Evolutionary conservation across 2,329 filamentous ascomycete genomes (phyloP).

Genomic region (Sclerotinia glacialis): DNA sequence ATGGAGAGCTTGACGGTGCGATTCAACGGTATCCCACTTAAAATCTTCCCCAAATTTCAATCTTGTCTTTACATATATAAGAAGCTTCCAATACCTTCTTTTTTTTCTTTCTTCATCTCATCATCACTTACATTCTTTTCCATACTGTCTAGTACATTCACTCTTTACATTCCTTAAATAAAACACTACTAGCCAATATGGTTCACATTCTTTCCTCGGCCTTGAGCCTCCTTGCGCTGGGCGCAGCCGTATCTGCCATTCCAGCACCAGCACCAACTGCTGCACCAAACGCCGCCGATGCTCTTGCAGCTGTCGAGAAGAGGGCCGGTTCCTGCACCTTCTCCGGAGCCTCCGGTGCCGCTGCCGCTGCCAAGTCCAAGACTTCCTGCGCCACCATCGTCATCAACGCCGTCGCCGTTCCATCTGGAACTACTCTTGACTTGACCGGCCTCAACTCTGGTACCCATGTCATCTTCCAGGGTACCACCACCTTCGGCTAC

Average conservation of each 20-base stretch:
- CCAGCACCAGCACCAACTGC: slow-evolving; percentile 31
- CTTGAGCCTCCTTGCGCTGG: slow-evolving; percentile 27
- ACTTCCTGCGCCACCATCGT: slow-evolving; percentile 53
- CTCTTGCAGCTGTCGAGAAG: slow-evolving; percentile 20
- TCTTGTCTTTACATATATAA: slow-evolving; percentile 7
- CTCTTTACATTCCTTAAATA: slow-evolving; percentile 13
- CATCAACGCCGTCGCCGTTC: slow-evolving; percentile 53
- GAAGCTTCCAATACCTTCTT: neutral
- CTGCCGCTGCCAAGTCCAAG: slow-evolving; percentile 49
- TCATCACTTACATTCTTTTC: slow-evolving; percentile 13
- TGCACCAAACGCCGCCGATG: slow-evolving; percentile 28
- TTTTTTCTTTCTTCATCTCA: slow-evolving; percentile 11
- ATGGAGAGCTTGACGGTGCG: neutral
- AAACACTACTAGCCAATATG: slow-evolving; percentile 27
- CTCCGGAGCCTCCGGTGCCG: slow-evolving; percentile 49
- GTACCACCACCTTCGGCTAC: slow-evolving; percentile 65
- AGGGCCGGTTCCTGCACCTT: slow-evolving; percentile 52
- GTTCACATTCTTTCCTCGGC: slow-evolving; percentile 30
- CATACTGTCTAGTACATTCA: slow-evolving; percentile 13
- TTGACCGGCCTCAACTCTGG: slow-evolving; percentile 51
- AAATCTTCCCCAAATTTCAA: neutral
- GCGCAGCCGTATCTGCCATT: slow-evolving; percentile 26
- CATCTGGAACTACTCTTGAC: slow-evolving; percentile 58
- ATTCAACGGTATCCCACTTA: slow-evolving; percentile 1
- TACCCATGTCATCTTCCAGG: slow-evolving; percentile 59